Base-by-base conservation (phyloP, 768 basidiomycete species). In the Melanogaster broomeanus region DNA sequence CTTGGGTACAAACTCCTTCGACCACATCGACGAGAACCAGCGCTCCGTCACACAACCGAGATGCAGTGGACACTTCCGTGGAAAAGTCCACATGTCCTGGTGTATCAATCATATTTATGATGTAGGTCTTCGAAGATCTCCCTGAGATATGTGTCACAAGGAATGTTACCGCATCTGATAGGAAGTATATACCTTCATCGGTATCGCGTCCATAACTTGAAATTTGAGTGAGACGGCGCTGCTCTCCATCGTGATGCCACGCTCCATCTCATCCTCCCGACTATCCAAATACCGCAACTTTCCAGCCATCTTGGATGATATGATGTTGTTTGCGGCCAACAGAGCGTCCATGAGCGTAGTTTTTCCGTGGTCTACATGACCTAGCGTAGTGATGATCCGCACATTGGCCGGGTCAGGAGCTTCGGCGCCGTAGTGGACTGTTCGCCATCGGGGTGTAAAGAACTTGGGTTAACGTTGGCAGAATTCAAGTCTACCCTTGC, bases 21-120 rank as follows among this genome's bases (percentile, higher is more conserved):
- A 98, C 93, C 2, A 91, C 93, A 66, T 99, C 97, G 1, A 99
- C 93, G 6, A 99, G 74, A 35, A 99, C 90, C 6, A 99, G 78
- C 2, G 96, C 93, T 13, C 97, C 97, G 70, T 98, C 97, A 60
- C 94, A 97, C 22, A 99, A 66, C 43, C 95, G 77, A 12, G 94
- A 91, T 19, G 96, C 94, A 1, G 93, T 90, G 2, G 94, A 98
- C 0, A 99, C 97, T 66, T 98, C 97, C 49, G 88, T 93, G 0
- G 94, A 95, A 60, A 99, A 99, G 69, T 98, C 97, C 21, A 99
- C 96, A 72, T 99, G 97, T 4, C 97, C 97, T 15, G 97, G 97
- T 0, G 97, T 98, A 69, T 99, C 97, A 56, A 99, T 96, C 79
- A 98, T 87, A 66, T 97, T 98, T 48, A 98, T 82, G 41, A 88